Percentiles rank a stretch among this genome's conserved stretches.
Conservation (phyloP, 202 grass and related monocot genomes). For the Tripidium arundinaceum region DNA sequence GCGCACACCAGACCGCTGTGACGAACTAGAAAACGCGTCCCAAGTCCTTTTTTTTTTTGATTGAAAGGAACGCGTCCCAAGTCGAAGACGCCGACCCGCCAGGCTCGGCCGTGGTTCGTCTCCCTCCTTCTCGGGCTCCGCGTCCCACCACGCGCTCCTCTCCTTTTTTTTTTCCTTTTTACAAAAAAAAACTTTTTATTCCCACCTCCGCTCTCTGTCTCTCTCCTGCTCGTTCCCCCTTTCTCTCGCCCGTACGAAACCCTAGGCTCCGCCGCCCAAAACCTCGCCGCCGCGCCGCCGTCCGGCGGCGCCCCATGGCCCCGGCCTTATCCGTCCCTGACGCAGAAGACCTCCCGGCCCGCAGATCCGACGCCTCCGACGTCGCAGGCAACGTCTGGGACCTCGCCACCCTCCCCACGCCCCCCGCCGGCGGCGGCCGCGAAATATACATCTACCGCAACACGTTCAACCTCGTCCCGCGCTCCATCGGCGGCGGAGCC, state of each 20-base stretch:
- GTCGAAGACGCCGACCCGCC: no score
- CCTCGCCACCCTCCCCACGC: conserved; percentile 50
- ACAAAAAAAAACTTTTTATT: conserved; percentile 3
- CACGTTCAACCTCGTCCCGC: conserved; percentile 65
- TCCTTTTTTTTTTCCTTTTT: background rate
- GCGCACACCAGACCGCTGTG: no score
- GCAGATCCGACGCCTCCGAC: conserved; percentile 55
- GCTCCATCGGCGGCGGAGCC: conserved; percentile 44
- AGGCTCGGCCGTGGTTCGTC: no score
- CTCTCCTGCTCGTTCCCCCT: background rate
- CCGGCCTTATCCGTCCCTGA: conserved; percentile 12
- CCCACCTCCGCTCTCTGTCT: background rate
- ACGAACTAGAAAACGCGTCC: no score
- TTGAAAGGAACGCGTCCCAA: no score
- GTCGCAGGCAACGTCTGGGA: conserved; percentile 79
- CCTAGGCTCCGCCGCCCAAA: conserved; percentile 45
- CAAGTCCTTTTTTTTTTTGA: no score
- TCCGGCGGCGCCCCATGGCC: conserved; percentile 34
- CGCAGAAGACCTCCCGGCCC: conserved; percentile 20
- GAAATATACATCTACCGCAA: conserved; percentile 85
- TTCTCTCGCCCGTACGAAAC: conserved; percentile 41
- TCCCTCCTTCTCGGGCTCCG: background rate
- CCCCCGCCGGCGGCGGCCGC: conserved; percentile 31
- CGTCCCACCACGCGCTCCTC: background rate
- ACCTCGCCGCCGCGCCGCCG: conserved; percentile 6